Evolutionary conservation across 495 filamentous ascomycete species (phyloP).

Genomic region (Penicillium verhagenii): DNA sequence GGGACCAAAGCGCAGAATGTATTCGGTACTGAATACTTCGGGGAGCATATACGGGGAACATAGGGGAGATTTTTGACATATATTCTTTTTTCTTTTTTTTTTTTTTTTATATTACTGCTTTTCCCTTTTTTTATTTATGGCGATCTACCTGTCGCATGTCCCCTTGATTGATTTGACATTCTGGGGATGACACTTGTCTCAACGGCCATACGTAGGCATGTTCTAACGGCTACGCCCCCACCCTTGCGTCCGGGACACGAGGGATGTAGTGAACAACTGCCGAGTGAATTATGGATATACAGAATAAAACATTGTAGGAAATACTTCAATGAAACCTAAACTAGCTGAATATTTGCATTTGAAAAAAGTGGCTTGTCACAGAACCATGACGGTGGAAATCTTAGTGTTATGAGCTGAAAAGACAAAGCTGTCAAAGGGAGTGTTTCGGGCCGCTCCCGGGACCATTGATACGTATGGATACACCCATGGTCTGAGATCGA

Average conservation of each 20-base stretch:
- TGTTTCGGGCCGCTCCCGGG: slow-evolving; percentile 34
- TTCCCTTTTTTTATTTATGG: not conserved
- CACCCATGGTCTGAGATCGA: not conserved
- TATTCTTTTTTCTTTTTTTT: not conserved
- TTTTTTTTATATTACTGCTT: not conserved
- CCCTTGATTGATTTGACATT: slow-evolving; percentile 5
- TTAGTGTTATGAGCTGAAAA: not conserved
- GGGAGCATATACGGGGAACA: not conserved
- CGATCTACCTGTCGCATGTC: not conserved
- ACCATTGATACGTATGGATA: not conserved
- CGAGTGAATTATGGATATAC: too few relatives aligned
- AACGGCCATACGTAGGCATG: slow-evolving; percentile 24
- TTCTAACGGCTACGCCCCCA: slow-evolving; percentile 16
- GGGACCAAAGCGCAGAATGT: slow-evolving; percentile 22
- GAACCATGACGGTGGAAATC: not conserved
- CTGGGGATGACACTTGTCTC: slow-evolving; percentile 25
- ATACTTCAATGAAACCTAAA: too few relatives aligned
- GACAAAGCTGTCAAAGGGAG: slow-evolving; percentile 24
- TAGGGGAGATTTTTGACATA: not conserved
- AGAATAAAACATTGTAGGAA: too few relatives aligned
- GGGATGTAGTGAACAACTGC: not conserved
- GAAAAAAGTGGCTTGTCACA: slow-evolving; percentile 9
- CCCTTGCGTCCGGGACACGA: slow-evolving; percentile 21
- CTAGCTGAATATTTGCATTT: too few relatives aligned
- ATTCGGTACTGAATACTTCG: not conserved